Percentiles rank a stretch among this genome's conserved stretches.
Evolutionary conservation across 352 stramenopile genomes (phyloP).

Genomic region (Phytopythium boreale): DNA sequence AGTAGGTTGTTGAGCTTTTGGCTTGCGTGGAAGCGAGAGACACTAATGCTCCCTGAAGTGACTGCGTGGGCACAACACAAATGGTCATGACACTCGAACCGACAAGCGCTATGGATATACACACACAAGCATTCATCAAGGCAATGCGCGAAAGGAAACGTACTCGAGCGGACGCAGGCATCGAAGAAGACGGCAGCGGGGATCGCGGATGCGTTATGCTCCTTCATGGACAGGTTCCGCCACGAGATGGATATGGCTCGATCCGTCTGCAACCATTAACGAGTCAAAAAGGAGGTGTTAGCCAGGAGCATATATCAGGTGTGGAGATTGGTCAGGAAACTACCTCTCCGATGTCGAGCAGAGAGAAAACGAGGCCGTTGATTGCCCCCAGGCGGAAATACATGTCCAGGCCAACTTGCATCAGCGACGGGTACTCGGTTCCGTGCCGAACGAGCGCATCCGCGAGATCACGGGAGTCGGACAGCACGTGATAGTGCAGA

Average conservation of each 20-base stretch:
- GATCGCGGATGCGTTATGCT: constrained; percentile 36
- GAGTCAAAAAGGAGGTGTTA: constrained; percentile 1
- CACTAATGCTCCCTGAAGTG: constrained; percentile 10
- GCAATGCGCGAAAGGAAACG: not conserved
- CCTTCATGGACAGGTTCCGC: constrained; percentile 34
- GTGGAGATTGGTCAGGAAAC: not conserved
- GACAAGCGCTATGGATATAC: not conserved
- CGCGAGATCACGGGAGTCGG: constrained; percentile 56
- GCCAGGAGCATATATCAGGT: not conserved
- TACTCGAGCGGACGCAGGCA: constrained; percentile 29
- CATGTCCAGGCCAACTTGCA: constrained; percentile 69
- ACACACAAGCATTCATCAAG: not conserved
- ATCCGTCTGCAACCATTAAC: constrained; percentile 21
- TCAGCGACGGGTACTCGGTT: constrained; percentile 20
- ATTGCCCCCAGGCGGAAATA: constrained; percentile 53
- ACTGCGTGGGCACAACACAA: constrained; percentile 20
- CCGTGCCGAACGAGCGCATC: constrained; percentile 41
- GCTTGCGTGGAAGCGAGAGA: constrained; percentile 29
- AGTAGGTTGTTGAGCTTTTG: constrained; percentile 51
- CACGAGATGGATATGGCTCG: constrained; percentile 46
- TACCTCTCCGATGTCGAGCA: constrained; percentile 54
- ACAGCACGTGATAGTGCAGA: constrained; percentile 52
- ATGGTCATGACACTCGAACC: not conserved
- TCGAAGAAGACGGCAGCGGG: constrained; percentile 47
- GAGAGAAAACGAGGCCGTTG: constrained; percentile 35